These are phyloP conservation scores for Chrysoporthe puriensis DNA, from an alignment of 2,329 filamentous ascomycete genomes.

Conservation along the genomic window DNA sequence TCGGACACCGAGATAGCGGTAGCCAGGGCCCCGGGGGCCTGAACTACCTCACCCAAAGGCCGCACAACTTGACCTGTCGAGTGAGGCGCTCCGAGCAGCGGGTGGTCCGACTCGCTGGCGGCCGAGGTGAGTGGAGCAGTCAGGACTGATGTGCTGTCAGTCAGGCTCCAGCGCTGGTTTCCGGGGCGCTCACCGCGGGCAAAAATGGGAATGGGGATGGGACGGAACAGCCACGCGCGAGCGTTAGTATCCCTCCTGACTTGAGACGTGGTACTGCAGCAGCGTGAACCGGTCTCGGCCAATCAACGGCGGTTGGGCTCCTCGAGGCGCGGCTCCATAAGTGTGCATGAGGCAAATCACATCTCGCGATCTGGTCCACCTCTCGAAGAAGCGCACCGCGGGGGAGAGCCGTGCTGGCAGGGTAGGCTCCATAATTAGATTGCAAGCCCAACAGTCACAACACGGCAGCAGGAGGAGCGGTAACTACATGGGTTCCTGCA, in stretches of 20 bases:
- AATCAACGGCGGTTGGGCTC: constrained; percentile 9
- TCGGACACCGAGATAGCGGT: constrained; percentile 20
- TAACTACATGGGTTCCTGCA: constrained; percentile 1
- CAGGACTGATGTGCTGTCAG: constrained; percentile 19
- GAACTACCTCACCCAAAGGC: background rate
- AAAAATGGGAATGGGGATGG: background rate
- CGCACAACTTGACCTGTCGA: background rate
- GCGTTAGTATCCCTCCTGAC: constrained; percentile 1
- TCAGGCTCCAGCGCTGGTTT: constrained; percentile 12
- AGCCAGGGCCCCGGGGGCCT: background rate
- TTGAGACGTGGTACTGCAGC: constrained; percentile 21
- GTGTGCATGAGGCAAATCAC: constrained; percentile 12
- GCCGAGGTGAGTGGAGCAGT: constrained; percentile 11
- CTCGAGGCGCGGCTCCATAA: constrained; percentile 1
- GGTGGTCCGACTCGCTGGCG: constrained; percentile 18
- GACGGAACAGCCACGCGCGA: background rate
- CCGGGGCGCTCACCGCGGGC: constrained; percentile 20
- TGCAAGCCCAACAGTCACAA: constrained; percentile 8
- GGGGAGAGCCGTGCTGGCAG: background rate
- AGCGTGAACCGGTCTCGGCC: constrained; percentile 16
- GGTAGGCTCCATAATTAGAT: constrained; percentile 2
- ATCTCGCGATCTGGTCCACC: constrained; percentile 4
- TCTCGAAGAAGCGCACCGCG: background rate
- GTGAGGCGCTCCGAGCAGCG: background rate
- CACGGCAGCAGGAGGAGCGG: background rate